Evolutionary conservation across 371 early-diverging fungal species (phyloP).

Genomic region (Saksenaea vasiformis): DNA sequence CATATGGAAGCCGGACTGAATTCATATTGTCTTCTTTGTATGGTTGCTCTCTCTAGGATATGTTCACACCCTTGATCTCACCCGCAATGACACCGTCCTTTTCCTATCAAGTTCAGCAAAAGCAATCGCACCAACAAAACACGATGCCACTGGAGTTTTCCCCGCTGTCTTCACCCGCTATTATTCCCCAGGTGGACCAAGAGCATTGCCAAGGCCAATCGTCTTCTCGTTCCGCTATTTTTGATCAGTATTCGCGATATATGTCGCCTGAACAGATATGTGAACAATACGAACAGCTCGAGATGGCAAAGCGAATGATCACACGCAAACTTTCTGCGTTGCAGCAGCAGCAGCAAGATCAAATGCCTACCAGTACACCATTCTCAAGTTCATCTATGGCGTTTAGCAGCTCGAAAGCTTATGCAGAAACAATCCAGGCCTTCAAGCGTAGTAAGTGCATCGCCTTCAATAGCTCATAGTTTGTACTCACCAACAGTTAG

Average conservation of each 20-base stretch:
- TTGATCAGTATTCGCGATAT: slow-evolving; percentile 5
- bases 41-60: slow-evolving; percentile 14
- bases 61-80: slow-evolving; percentile 63
- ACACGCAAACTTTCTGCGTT: slow-evolving; percentile 39
- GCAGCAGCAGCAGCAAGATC: slow-evolving; percentile 21
- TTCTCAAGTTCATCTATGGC: neutral
- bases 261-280: slow-evolving; percentile 36
- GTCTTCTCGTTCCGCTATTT: slow-evolving; percentile 1
- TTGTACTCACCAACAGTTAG: neutral
- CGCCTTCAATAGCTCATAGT: neutral
- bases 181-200: slow-evolving; percentile 43
- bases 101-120: slow-evolving; percentile 23
- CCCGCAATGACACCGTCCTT: slow-evolving; percentile 71
- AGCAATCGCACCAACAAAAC: slow-evolving; percentile 24
- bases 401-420: neutral
- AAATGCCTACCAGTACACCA: neutral
- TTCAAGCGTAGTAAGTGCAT: neutral
- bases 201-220: slow-evolving; percentile 2
- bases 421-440: slow-evolving; percentile 4
- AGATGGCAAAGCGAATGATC: slow-evolving; percentile 38
- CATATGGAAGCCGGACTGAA: neutral
- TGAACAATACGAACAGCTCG: slow-evolving; percentile 48
- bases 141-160: slow-evolving; percentile 42
- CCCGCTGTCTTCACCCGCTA: slow-evolving; percentile 66
- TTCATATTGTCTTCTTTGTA: neutral